Evolutionary conservation across 2,329 filamentous ascomycete species (phyloP).

Genomic region (Beauveria sp.): DNA sequence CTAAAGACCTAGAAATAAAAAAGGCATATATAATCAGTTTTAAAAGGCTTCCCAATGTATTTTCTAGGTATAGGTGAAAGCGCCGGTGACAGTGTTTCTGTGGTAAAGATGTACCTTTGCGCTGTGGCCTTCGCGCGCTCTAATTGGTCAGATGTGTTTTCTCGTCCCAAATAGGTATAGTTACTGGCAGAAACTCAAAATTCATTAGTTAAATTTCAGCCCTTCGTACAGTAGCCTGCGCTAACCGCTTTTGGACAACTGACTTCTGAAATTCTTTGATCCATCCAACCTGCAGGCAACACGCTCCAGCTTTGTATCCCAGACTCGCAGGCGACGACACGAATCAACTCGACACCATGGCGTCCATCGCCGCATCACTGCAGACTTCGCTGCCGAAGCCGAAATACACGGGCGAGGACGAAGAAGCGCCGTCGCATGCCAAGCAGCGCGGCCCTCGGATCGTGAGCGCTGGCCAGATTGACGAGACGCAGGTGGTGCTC

Average conservation of each 20-base stretch:
- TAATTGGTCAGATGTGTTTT: too few relatives aligned
- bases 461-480: slow-evolving; percentile 68
- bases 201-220: too few relatives aligned
- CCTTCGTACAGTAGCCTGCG: slow-evolving; percentile 4
- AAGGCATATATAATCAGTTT: too few relatives aligned
- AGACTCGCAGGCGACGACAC: slow-evolving; percentile 11
- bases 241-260: slow-evolving; percentile 23
- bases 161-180: too few relatives aligned
- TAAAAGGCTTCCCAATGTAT: too few relatives aligned
- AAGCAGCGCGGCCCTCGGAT: slow-evolving; percentile 77
- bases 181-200: too few relatives aligned
- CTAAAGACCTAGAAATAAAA: too few relatives aligned
- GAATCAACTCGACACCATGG: slow-evolving; percentile 37
- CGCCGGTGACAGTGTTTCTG: too few relatives aligned
- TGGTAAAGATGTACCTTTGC: too few relatives aligned
- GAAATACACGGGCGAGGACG: slow-evolving; percentile 83
- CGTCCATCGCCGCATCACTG: slow-evolving; percentile 63
- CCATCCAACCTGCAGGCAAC: slow-evolving; percentile 10
- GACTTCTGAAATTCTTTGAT: slow-evolving; percentile 27
- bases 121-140: too few relatives aligned
- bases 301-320: slow-evolving; percentile 13
- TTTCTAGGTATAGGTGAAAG: too few relatives aligned
- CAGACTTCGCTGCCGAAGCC: slow-evolving; percentile 79
- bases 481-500: slow-evolving; percentile 78
- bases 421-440: slow-evolving; percentile 64